Conservation (phyloP, 768 basidiomycete genomes). For the Russula vinacea region DNA sequence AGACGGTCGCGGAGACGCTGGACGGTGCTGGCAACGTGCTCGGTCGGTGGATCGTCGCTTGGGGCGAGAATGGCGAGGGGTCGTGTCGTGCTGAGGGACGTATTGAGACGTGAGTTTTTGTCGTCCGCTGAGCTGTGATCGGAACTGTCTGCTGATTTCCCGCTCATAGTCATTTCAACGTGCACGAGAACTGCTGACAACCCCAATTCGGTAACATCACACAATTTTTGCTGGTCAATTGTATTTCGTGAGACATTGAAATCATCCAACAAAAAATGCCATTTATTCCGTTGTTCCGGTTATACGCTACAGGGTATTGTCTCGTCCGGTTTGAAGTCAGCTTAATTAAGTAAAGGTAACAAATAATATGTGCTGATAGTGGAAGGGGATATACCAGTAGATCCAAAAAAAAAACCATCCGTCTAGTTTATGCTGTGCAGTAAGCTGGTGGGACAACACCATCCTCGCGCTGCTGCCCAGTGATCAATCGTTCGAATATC, state of each 20-base stretch:
- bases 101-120: constrained; percentile 55
- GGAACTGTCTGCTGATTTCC: neutral
- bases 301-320: neutral
- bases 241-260: neutral
- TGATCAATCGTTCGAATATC: constrained; percentile 70
- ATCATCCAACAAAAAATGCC: neutral
- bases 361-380: too few species aligned
- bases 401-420: neutral
- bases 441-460: constrained; percentile 86
- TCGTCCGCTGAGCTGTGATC: too few species aligned
- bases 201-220: constrained; percentile 24
- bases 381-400: neutral
- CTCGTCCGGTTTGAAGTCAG: neutral
- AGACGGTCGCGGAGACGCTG: constrained; percentile 77
- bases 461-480: constrained; percentile 75
- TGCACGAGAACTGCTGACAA: constrained; percentile 48
- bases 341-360: neutral
- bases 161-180: constrained; percentile 46
- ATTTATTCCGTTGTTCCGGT: neutral
- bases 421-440: constrained; percentile 29
- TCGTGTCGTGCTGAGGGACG: constrained; percentile 60
- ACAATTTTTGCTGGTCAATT: neutral
- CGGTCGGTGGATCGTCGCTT: constrained; percentile 77
- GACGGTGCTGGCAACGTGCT: constrained; percentile 56
- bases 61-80: constrained; percentile 65